A percentile compares a stretch with the other conserved stretches of the same genome.
Evolutionary conservation across 192 early-diverging fungal species (phyloP).

Genomic region (Coemansia sp.): DNA sequence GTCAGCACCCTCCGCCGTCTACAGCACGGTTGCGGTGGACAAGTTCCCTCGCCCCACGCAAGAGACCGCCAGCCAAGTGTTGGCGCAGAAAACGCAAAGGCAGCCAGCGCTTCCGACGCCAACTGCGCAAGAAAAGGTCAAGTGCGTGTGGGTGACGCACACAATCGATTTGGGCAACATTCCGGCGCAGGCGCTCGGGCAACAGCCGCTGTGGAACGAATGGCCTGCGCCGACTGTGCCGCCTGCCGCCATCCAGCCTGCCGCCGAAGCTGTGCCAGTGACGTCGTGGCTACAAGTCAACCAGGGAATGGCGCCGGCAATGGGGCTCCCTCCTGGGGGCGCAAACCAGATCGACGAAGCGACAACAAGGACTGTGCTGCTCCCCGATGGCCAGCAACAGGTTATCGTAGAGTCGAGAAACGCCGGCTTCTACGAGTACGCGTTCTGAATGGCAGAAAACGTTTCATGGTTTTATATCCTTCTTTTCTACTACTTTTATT

Average conservation of each 20-base stretch:
- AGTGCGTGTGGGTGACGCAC: slow-evolving; percentile 6
- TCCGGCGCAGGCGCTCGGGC: not conserved
- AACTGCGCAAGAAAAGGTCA: not conserved
- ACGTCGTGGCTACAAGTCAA: not conserved
- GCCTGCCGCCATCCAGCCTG: not conserved
- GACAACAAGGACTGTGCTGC: not conserved
- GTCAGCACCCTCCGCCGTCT: not conserved
- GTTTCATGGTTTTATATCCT: too few species aligned
- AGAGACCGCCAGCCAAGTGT: not conserved
- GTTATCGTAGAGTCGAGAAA: slow-evolving; percentile 3
- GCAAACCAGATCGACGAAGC: not conserved
- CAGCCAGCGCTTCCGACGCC: not conserved
- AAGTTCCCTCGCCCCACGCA: not conserved
- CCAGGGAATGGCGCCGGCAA: not conserved
- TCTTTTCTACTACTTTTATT: too few species aligned
- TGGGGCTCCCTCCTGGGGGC: not conserved
- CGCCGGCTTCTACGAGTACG: slow-evolving; percentile 7
- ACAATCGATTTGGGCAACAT: not conserved
- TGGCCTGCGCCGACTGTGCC: not conserved
- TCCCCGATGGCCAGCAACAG: not conserved
- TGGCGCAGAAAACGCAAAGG: not conserved
- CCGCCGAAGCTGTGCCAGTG: not conserved
- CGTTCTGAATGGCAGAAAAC: not conserved
- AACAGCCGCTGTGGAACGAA: not conserved
- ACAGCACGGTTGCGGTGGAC: not conserved